A percentile compares a stretch with the other conserved stretches of the same genome.
Evolutionary conservation across 768 basidiomycete genomes (phyloP).

Genomic region (Multifurca ochricompacta): DNA sequence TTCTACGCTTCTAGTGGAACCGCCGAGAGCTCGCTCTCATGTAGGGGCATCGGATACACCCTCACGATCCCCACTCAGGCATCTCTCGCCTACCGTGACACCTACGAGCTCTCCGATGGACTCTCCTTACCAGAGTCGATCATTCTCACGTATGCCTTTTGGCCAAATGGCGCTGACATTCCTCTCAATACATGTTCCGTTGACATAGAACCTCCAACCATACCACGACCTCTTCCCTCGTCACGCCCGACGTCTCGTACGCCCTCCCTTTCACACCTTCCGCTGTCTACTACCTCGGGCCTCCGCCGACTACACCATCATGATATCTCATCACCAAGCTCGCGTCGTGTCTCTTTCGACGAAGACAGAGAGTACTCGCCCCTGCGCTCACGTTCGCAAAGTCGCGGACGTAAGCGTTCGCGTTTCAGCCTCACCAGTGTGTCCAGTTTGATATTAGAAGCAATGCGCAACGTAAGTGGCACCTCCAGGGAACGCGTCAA

Average conservation of each 20-base stretch:
- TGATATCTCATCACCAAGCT: not conserved
- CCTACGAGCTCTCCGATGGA: not conserved
- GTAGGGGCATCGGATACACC: not conserved
- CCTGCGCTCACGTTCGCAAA: constrained; percentile 4
- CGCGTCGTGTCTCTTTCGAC: not conserved
- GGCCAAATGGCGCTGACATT: not conserved
- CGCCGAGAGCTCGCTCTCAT: not conserved
- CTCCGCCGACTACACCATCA: not conserved
- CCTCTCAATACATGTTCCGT: not conserved
- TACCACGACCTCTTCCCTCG: not conserved
- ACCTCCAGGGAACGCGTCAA: constrained; percentile 21
- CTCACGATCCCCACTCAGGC: not conserved
- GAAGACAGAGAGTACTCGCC: not conserved
- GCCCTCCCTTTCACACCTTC: not conserved
- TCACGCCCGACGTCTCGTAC: not conserved
- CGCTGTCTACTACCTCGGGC: not conserved
- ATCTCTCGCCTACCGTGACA: not conserved
- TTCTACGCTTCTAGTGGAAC: not conserved
- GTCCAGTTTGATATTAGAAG: constrained; percentile 15
- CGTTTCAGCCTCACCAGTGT: constrained; percentile 16
- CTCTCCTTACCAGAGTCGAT: not conserved
- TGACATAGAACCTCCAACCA: not conserved
- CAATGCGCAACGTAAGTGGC: not conserved
- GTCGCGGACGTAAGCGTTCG: constrained; percentile 11
- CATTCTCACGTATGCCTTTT: constrained; percentile 2